Conservation (phyloP, 306 rosid genomes). For the Sechiopsis laciniata region DNA sequence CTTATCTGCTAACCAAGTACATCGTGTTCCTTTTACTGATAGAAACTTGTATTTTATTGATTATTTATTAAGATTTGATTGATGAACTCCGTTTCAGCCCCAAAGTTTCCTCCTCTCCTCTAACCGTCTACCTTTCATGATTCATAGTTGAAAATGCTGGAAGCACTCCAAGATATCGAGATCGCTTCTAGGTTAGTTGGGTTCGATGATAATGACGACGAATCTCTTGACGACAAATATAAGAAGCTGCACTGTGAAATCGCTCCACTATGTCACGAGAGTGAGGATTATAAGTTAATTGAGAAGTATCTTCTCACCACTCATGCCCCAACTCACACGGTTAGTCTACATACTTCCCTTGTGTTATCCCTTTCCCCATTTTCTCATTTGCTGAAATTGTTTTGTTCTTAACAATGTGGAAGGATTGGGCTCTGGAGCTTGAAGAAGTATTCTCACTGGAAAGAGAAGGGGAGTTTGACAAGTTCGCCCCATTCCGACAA, state of each 20-base stretch:
- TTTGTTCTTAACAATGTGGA: constrained; percentile 20
- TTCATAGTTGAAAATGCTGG: constrained; percentile 92
- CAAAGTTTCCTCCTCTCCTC: not conserved
- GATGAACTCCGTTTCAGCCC: too few species aligned
- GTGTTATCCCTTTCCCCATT: not conserved
- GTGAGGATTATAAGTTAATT: constrained; percentile 70
- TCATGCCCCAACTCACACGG: constrained; percentile 96
- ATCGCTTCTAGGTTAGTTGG: constrained; percentile 96
- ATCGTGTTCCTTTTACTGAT: not conserved
- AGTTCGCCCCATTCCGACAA: constrained; percentile 51
- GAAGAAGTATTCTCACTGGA: constrained; percentile 92
- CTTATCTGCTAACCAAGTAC: not conserved
- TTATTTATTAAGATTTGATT: not conserved
- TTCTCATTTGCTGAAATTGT: constrained; percentile 2
- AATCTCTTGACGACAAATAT: constrained; percentile 85
- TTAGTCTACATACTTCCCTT: constrained; percentile 33
- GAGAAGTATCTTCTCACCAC: constrained; percentile 79
- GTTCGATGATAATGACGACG: constrained; percentile 65
- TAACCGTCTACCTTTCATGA: constrained; percentile 20
- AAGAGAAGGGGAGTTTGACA: constrained; percentile 78
- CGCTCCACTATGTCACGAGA: constrained; percentile 69
- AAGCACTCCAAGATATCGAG: constrained; percentile 97
- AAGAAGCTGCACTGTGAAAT: constrained; percentile 73
- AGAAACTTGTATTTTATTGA: not conserved
- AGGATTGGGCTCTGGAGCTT: constrained; percentile 97